Evolutionary conservation across 2,329 filamentous ascomycete species (phyloP), one percentile per base, ranked within the genome.

Genomic region (Fusarium oligoseptatum): DNA sequence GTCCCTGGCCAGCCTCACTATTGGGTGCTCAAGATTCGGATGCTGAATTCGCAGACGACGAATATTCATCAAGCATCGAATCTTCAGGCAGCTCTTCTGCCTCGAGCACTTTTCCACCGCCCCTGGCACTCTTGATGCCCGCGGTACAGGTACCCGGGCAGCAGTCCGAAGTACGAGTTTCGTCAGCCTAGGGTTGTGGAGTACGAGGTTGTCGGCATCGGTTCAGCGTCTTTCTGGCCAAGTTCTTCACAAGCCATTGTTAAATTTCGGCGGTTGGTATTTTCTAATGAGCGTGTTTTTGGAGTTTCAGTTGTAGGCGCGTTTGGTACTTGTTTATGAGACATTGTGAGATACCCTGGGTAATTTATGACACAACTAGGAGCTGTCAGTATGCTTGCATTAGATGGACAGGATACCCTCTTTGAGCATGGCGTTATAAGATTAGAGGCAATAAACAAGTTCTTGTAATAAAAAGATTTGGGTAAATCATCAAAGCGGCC

Each of bases 401-500:
- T n/a, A 12, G 5, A 22, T 22, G 41, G 41, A 22, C 15, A n/a
- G 29, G n/a, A 56, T 15, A 17, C 27, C 52, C 22, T 34, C 52
- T 32, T 12, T 12, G 6, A 20, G 8, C 24, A 29, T 52, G 48
- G 22, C 14, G 22, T 48, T 48, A 14, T 41, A 29, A 10, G 4
- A 24, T 29, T 15, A 37, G 6, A 41, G 20, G 17, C 11, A 60
- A 60, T n/a, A 37, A 24, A 52, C 3, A 29, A 11, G 22, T 4
- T 22, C 11, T 17, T 22, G 29, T 3, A 17, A 22, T 20, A 50
- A 63, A 37, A 63, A 41, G 10, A n/a, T 27, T 63, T 71, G 50
- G 60, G 62, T 64, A 32, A 32, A n/a, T 69, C 57, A 70, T 75
- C 69, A 75, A 67, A 56, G 56, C 72, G 57, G 58, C 48, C 48